Evolutionary conservation across 192 early-diverging fungal species (phyloP), one percentile per base, ranked within the genome.

Genomic region (Gaertneriomyces sp.): DNA sequence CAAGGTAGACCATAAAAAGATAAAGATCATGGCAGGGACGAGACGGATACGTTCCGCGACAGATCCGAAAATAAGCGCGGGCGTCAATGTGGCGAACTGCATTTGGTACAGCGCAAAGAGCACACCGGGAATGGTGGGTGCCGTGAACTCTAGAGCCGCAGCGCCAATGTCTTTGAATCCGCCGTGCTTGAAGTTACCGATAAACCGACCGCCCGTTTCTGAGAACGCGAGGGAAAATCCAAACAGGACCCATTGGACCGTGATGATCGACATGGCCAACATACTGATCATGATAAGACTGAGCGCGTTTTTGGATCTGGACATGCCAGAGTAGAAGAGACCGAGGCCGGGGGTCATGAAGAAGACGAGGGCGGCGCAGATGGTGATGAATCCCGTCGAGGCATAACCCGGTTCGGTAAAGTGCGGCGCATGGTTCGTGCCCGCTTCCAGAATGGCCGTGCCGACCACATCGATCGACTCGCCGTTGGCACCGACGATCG

Each of bases 301-400:
- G 10, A 98, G 82, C 1, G 93, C 89, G 81, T 95, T 95, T 78
- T 98, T 98, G 68, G 82, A 82, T 33, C 93, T 80, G 8, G 90
- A 86, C 88, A 97, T 88, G 42, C 96, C 96, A 56, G 91, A 91
- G 82, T 99, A 99, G 63, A 97, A 94, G 76, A 94, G 88, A 5
- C 93, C 94, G 38, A 99, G 85, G 43, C 92, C 96, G 1, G 96
- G 96, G 20, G 88, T 86, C 94, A 98, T 98, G 64, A 98, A 79
- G 75, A 93, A 93, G 44, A 98, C 93, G 45, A 95, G 72, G 1
- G 88, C 89, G 4, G 92, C 79, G 16, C 82, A 79, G 41, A 81
- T 59, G 25, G 92, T 69, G n/a, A 92, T 81, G 66, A 74, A 82
- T 16, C 67, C 79, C n/a, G 73, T 80, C 14, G 79, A 77, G 14